phyloP scores from a whole-genome alignment of 2,329 filamentous ascomycete genomes.

The Ophiostoma angusticollis region DNA sequence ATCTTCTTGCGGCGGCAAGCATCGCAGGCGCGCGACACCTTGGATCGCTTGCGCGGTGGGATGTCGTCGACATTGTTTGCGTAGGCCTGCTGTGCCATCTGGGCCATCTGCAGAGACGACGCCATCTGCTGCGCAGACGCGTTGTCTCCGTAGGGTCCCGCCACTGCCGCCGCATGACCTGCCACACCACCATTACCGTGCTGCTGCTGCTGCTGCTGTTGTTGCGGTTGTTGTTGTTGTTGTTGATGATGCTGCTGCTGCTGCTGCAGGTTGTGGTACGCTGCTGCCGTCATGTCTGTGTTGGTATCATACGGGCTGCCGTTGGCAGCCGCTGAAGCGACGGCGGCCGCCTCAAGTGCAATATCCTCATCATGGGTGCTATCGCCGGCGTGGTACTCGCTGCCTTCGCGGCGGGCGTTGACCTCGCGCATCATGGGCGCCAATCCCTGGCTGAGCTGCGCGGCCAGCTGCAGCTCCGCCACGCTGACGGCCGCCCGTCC shows the following conservation, averaged over 20 bases:
- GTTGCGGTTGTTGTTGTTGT: too few relatives aligned
- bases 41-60: slow-evolving; percentile 63
- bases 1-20: slow-evolving; percentile 85
- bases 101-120: slow-evolving; percentile 22
- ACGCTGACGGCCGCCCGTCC: slow-evolving; percentile 28
- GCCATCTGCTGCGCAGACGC: slow-evolving; percentile 17
- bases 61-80: slow-evolving; percentile 37
- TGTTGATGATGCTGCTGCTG: too few relatives aligned
- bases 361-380: background rate
- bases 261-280: too few relatives aligned
- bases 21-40: slow-evolving; percentile 80
- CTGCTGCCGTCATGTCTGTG: too few relatives aligned
- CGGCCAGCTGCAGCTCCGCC: slow-evolving; percentile 45
- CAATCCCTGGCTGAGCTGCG: slow-evolving; percentile 43
- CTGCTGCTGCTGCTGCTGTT: background rate
- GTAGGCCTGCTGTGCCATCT: slow-evolving; percentile 32
- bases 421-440: slow-evolving; percentile 38
- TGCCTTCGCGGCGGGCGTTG: slow-evolving; percentile 24
- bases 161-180: background rate
- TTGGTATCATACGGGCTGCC: too few relatives aligned
- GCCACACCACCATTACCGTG: too few relatives aligned
- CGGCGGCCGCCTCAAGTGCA: too few relatives aligned
- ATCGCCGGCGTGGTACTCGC: slow-evolving; percentile 11
- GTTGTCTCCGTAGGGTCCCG: slow-evolving; percentile 16
- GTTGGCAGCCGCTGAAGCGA: background rate